Evolutionary conservation across 441 rosid species (phyloP).

Genomic region (Lepidium campestre): DNA sequence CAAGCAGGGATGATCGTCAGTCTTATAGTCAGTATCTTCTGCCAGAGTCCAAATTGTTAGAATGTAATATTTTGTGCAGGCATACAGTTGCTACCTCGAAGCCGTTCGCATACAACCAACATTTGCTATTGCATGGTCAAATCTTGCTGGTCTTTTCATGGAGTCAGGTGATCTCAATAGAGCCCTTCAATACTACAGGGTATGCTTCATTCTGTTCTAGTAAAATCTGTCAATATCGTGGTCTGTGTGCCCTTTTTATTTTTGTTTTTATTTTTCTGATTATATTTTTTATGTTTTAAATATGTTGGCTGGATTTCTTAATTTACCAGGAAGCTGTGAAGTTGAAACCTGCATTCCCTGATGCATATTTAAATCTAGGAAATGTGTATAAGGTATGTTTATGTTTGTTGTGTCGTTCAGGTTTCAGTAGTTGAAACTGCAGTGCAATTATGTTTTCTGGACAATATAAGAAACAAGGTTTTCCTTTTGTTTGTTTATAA

Average conservation of each 20-base stretch:
- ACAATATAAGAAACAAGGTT: slow-evolving; percentile 28
- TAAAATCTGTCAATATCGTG: neutral
- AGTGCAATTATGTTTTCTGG: slow-evolving; percentile 19
- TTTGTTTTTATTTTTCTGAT: neutral
- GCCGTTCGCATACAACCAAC: slow-evolving; percentile 94
- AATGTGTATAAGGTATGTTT: slow-evolving; percentile 91
- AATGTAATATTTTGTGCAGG: slow-evolving; percentile 91
- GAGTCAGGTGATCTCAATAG: slow-evolving; percentile 92
- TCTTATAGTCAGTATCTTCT: slow-evolving; percentile 73
- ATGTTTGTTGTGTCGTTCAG: slow-evolving; percentile 22
- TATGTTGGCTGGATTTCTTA: slow-evolving; percentile 4
- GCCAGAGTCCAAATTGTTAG: slow-evolving; percentile 70
- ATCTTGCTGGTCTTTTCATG: slow-evolving; percentile 98
- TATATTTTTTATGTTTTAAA: neutral
- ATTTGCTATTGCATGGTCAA: slow-evolving; percentile 99
- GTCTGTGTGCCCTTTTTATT: neutral
- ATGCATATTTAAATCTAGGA: slow-evolving; percentile 96
- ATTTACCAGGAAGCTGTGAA: slow-evolving; percentile 88
- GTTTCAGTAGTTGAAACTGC: slow-evolving; percentile 30
- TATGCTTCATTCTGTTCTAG: slow-evolving; percentile 25
- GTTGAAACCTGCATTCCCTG: slow-evolving; percentile 84
- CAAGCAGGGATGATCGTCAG: slow-evolving; percentile 81
- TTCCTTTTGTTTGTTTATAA: slow-evolving; percentile 41
- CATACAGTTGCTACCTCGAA: slow-evolving; percentile 92
- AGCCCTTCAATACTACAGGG: slow-evolving; percentile 98